Evolutionary conservation across 2,329 filamentous ascomycete species (phyloP), one percentile per base, ranked within the genome.

Genomic region (Diaporthe destruens): DNA sequence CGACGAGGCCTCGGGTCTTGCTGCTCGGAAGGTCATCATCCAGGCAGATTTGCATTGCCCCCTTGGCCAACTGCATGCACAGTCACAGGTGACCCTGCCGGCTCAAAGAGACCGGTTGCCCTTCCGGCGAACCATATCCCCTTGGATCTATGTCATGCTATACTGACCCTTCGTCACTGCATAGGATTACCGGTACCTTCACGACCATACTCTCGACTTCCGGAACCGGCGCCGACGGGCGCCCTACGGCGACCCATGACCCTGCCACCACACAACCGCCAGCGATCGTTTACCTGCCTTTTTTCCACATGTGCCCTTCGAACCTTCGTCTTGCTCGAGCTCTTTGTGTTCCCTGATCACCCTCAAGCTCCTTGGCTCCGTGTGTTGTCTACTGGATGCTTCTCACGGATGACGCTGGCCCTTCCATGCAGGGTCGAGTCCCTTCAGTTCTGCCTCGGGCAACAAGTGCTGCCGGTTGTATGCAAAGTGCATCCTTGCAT

Each of bases 351-450:
- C 32, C 61, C 36, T 66, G 14, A 25, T 20, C 1, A 25, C 39
- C 4, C 61, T 18, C 44, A 51, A 14, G 2, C n/a, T 66, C 25
- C 61, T 6, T 51, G 4, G 20, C 25, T 3, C 51, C 32, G 32
- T 53, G 61, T 32, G 23, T 9, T 8, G 12, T 9, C 39, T 3
- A 53, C 23, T 39, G 47, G 47, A 20, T 25, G 29, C 14, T 34
- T 6, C 32, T 49, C 12, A 9, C 20, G 11, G 44, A 25, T 7
- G 29, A n/a, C 11, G 20, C 23, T 16, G 7, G 36, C 61, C 61
- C 61, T 66, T 51, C 16, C 6, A 34, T 66, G 61, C 61, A 66
- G 61, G 61, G 61, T n/a, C 32, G 18, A 14, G 7, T 23, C 39
- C 39, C 57, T 61, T 16, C n/a, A 5, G 14, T 16, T 6, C 29